Evolutionary conservation across 2,329 filamentous ascomycete species (phyloP), one percentile per base, ranked within the genome.

Genomic region (Hypoxylon sp.): DNA sequence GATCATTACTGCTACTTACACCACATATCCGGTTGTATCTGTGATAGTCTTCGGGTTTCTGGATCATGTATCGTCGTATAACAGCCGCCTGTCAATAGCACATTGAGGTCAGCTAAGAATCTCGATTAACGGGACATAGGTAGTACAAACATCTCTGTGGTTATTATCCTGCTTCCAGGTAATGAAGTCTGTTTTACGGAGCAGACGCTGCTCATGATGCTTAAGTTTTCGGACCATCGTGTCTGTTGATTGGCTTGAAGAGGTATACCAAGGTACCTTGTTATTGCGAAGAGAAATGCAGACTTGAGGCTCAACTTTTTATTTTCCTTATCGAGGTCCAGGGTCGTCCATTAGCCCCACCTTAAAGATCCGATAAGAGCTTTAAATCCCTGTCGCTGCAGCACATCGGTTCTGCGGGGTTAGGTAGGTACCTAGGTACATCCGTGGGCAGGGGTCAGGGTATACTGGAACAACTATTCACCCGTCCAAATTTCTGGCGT

Each of bases 201-300:
- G 89, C 79, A 98, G 92, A 87, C 96, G 97, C 80, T 96, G 90
- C 89, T 99, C 96, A 83, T 98, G 95, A 82, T 97, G 89, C 83
- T 98, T 98, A 79, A 99, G 89, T 85, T 97, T 94, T 75, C 96
- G 92, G 74, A 97, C 93, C 96, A 98, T 98, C 24, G 73, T 87
- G 79, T 50, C 65, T 37, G 44, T 27, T 57, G 46, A 46, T 55
- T 51, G 24, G 27, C 47, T 50, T 48, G 44, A 32, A 42, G 15
- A 31, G 27, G 13, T 53, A 17, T 39, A 29, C 11, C 32, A 31
- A 6, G 24, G 46, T 13, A 17, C 13, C 8, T 60, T n/a, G 19
- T 61, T 32, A 48, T 39, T 52, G 42, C 24, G 59, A 24, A 58
- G 42, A 17, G 24, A 51, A 57, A 19, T 19, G 48, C 17, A 54